phyloP scores from a whole-genome alignment of 768 basidiomycete genomes.

The Trichaptum fuscoviolaceum region DNA sequence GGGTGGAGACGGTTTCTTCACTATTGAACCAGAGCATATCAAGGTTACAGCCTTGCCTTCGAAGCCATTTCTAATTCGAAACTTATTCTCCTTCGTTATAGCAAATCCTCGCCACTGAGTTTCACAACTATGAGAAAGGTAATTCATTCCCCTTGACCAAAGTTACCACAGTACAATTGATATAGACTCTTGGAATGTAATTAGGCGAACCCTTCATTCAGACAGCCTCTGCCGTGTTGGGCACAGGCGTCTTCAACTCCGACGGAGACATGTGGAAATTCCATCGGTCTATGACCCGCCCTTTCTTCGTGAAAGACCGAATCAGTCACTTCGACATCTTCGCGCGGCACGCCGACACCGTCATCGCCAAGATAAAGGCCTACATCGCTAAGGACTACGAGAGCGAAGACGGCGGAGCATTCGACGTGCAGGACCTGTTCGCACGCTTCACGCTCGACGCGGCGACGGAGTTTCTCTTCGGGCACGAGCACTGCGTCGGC shows the following conservation, averaged over 20 bases:
- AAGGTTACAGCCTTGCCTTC: conserved; percentile 21
- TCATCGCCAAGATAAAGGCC: conserved; percentile 13
- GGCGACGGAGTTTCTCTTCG: conserved; percentile 30
- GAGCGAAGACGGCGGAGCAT: conserved; percentile 29
- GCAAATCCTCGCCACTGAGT: neutral
- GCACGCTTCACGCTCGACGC: conserved; percentile 33
- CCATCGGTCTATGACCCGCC: conserved; percentile 20
- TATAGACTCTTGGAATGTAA: neutral
- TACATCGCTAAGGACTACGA: conserved; percentile 14
- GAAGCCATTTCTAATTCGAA: neutral
- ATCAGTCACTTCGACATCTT: conserved; percentile 21
- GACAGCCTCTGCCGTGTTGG: conserved; percentile 4
- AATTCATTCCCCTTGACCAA: neutral
- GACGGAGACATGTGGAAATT: conserved; percentile 17
- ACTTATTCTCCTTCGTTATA: neutral
- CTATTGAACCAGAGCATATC: conserved; percentile 43
- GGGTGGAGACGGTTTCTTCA: conserved; percentile 27
- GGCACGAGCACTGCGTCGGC: conserved; percentile 19
- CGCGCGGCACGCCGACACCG: conserved; percentile 16
- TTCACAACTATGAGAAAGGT: neutral
- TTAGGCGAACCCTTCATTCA: conserved; percentile 10
- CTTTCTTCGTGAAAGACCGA: conserved; percentile 18
- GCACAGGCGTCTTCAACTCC: conserved; percentile 14
- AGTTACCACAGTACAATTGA: neutral
- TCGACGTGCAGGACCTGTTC: conserved; percentile 47